Conservation (phyloP, 1,284 basidiomycete genomes). For the Anthracocystis walkeri region DNA sequence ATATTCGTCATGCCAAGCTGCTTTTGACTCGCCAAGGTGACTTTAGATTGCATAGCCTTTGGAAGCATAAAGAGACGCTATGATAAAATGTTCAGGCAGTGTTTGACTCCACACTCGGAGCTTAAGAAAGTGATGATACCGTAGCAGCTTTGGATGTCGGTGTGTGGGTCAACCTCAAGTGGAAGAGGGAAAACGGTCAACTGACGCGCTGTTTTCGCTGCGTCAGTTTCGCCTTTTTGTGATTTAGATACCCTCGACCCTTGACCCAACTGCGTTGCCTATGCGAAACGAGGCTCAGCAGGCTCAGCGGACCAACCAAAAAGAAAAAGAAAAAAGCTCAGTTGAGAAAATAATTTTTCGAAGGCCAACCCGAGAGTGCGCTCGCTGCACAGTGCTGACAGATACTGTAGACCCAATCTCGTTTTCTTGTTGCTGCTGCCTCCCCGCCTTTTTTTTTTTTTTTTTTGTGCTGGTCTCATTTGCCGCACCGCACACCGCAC, state of each 20-base stretch:
- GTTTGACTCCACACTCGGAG: background rate
- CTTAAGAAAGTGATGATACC: too few species aligned
- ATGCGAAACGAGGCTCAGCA: background rate
- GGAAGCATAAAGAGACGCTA: background rate
- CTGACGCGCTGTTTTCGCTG: background rate
- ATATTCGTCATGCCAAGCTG: background rate
- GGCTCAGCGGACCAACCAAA: background rate
- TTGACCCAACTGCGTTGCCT: constrained; percentile 12
- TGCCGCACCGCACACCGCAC: too few species aligned
- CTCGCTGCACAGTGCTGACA: background rate
- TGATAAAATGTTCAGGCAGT: background rate
- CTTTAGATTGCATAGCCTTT: background rate
- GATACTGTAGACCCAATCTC: background rate
- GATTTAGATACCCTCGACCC: constrained; percentile 11
- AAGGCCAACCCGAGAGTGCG: constrained; percentile 3
- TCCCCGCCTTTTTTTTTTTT: background rate
- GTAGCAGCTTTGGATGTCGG: too few species aligned
- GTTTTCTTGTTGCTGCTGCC: background rate
- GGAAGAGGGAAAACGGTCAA: too few species aligned
- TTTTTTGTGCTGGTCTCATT: too few species aligned
- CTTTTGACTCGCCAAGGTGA: background rate
- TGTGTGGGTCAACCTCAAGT: too few species aligned
- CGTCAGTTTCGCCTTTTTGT: constrained; percentile 13
- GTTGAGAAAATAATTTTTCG: background rate
- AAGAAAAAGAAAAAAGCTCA: background rate